phyloP scores from a whole-genome alignment of 257 asterid genomes.

The Solanum chmielewskii region DNA sequence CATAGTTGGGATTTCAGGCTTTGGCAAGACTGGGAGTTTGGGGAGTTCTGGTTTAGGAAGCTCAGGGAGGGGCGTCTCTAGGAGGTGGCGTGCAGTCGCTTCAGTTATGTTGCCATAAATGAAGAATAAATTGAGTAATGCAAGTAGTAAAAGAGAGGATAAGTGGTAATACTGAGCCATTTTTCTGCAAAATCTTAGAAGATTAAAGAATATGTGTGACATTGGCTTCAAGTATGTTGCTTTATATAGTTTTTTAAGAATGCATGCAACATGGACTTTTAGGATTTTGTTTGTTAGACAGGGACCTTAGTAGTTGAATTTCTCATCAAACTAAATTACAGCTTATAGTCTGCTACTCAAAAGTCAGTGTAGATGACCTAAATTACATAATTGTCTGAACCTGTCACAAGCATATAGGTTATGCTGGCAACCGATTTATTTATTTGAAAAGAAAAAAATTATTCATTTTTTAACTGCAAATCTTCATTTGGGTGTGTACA shows the following conservation, averaged over 20 bases:
- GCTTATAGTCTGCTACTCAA: not conserved
- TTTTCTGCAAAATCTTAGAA: not conserved
- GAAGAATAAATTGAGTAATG: not conserved
- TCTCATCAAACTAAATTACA: slow-evolving; percentile 5
- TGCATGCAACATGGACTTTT: not conserved
- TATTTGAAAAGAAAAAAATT: not conserved
- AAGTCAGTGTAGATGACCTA: not conserved
- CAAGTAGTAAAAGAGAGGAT: not conserved
- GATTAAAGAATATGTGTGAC: not conserved
- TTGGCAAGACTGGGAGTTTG: not conserved
- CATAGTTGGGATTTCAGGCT: not conserved
- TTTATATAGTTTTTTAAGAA: slow-evolving; percentile 13
- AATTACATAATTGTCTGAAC: not conserved
- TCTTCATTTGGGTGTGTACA: not conserved
- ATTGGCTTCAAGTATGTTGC: not conserved
- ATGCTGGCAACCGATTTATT: not conserved
- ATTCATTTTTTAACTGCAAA: not conserved
- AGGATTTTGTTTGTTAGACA: slow-evolving; percentile 5
- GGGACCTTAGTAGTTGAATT: slow-evolving; percentile 10
- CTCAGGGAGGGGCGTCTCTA: not conserved
- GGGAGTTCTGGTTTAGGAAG: not conserved
- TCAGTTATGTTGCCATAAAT: slow-evolving; percentile 1
- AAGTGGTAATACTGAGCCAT: not conserved
- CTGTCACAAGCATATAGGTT: not conserved
- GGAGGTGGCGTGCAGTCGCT: not conserved